Conservation (phyloP, 805 yeast species). For the Middelhovenomyces tepae region DNA sequence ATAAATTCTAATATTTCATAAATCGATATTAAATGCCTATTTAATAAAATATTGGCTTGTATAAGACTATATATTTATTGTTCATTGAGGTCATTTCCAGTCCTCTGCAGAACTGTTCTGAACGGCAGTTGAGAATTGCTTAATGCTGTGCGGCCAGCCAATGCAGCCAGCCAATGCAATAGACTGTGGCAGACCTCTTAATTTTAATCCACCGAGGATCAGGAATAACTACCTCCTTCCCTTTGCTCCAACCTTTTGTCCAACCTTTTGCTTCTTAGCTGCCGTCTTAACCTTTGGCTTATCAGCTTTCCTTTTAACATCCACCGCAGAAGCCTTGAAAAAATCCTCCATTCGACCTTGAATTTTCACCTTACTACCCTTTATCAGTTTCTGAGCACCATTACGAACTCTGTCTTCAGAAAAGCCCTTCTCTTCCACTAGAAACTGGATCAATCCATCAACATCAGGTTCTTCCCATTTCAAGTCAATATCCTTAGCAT, state of each 20-base stretch:
- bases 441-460: conserved; percentile 70
- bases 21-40: too few species aligned
- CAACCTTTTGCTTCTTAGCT: conserved; percentile 18
- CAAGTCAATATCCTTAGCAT: conserved; percentile 51
- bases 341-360: conserved; percentile 93
- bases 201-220: neutral
- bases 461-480: conserved; percentile 88
- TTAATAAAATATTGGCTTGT: too few species aligned
- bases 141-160: too few species aligned
- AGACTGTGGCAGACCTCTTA: neutral
- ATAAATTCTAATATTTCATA: too few species aligned
- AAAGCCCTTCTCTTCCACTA: conserved; percentile 85
- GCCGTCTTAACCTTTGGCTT: conserved; percentile 29
- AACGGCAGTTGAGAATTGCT: too few species aligned
- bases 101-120: neutral
- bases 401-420: conserved; percentile 83
- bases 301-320: conserved; percentile 33
- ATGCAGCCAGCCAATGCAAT: neutral
- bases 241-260: conserved; percentile 15
- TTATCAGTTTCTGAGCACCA: conserved; percentile 78
- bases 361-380: conserved; percentile 74
- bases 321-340: conserved; percentile 57
- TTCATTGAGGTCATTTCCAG: neutral
- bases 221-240: too few species aligned
- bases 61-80: too few species aligned